Evolutionary conservation across 805 yeast species (phyloP), one percentile per base, ranked within the genome.

Genomic region (Nematodospora valgi): DNA sequence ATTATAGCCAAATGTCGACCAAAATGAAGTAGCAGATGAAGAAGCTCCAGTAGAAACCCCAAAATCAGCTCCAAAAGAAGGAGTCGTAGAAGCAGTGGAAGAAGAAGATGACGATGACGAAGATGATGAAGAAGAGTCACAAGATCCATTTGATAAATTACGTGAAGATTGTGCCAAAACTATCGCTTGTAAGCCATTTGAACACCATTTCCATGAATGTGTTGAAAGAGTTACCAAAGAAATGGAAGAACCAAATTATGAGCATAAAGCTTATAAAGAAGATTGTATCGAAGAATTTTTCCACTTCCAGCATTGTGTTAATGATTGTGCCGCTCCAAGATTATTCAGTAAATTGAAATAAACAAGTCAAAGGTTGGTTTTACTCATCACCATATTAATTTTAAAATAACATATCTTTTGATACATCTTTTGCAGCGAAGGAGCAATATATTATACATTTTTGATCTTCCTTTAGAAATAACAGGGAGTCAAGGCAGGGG

Each of bases 241-340:
- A 52, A 76, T 72, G 72, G 86, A 88, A 69, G 89, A 86, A 57
- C 83, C 76, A 49, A 95, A 72, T 51, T 89, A 91, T 61, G 96
- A 67, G 19, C 81, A 83, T 40, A 76, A 75, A 53, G 80, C 72
- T 8, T 74, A 86, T 74, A 91, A 91, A 70, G 98, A 91, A 73
- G 97, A 91, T 69, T 91, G 98, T 75, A 83, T 91, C 44, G 98
- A 91, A 69, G 98, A 91, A 69, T 91, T 85, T 52, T 91, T 91
- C 87, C 98, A 93, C 69, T 74, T 89, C 62, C 87, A 87, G 64
- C 97, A 91, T 67, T 86, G 94, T 72, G 51, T 89, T 54, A 87
- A 86, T 67, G 93, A 86, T 61, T 80, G 95, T 72, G 87, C 82
- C 60, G 87, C 95, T 45, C 95, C 95, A 67, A 82, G 79, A 64